These are phyloP conservation scores for Typha latifolia DNA, from an alignment of 176 grass and related monocot species.

Conservation along the genomic window DNA sequence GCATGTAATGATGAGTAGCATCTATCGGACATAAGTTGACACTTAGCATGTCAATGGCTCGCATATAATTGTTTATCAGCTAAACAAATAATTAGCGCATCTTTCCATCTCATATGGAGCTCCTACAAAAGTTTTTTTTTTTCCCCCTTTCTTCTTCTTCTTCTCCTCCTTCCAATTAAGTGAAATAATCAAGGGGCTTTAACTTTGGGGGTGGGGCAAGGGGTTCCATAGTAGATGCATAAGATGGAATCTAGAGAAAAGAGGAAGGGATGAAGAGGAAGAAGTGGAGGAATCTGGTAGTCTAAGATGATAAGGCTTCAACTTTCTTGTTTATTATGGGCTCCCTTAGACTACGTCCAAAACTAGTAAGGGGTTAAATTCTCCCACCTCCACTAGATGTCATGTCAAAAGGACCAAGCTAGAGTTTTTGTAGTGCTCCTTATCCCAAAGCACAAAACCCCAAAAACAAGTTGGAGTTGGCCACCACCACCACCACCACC, in stretches of 20 bases:
- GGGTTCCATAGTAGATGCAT: background rate
- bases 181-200: background rate
- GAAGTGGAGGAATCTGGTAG: background rate
- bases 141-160: too few relatives aligned
- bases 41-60: background rate
- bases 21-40: background rate
- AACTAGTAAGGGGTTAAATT: background rate
- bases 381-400: background rate
- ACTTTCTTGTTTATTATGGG: background rate
- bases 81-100: background rate
- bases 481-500: background rate
- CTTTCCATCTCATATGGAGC: background rate
- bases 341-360: background rate
- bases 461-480: background rate
- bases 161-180: too few relatives aligned
- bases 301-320: too few relatives aligned
- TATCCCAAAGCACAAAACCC: background rate
- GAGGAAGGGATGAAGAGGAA: background rate
- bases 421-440: background rate
- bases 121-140: background rate
- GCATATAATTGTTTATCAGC: background rate
- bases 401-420: background rate
- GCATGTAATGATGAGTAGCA: slow-evolving; percentile 1
- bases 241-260: background rate
- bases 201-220: background rate